phyloP scores from a whole-genome alignment of 1,284 basidiomycete genomes.

The Abortiporus biennis region DNA sequence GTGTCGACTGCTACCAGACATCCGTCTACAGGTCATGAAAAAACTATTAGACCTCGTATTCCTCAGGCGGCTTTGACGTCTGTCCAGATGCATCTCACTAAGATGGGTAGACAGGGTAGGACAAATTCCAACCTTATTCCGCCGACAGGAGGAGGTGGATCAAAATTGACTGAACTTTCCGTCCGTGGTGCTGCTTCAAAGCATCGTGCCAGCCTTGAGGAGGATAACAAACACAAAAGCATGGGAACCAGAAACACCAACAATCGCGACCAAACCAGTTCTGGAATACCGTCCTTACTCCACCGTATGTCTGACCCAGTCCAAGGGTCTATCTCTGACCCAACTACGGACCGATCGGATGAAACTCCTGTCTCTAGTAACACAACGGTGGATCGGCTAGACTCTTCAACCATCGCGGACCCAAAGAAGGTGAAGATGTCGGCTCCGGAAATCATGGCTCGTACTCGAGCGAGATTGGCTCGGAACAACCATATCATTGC shows the following conservation, averaged over 20 bases:
- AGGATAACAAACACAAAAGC: not conserved
- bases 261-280: not conserved
- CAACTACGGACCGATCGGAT: not conserved
- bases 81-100: conserved; percentile 41
- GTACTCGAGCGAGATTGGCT: conserved; percentile 23
- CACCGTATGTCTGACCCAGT: conserved; percentile 5
- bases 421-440: conserved; percentile 14
- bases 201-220: not conserved
- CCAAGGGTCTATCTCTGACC: not conserved
- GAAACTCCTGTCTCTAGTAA: not conserved
- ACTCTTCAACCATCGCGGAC: not conserved
- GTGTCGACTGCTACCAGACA: too few relatives aligned
- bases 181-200: not conserved
- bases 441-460: conserved; percentile 28
- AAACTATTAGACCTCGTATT: not conserved
- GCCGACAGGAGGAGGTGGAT: not conserved
- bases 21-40: too few relatives aligned
- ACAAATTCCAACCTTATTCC: not conserved
- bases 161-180: not conserved
- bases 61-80: conserved; percentile 34
- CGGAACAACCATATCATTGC: conserved; percentile 9
- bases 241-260: not conserved
- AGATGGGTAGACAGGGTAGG: conserved; percentile 6
- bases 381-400: not conserved
- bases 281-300: conserved; percentile 3